Evolutionary conservation across 495 filamentous ascomycete genomes (phyloP), one percentile per base, ranked within the genome.

Genomic region (Aspergillus heteromorphus): DNA sequence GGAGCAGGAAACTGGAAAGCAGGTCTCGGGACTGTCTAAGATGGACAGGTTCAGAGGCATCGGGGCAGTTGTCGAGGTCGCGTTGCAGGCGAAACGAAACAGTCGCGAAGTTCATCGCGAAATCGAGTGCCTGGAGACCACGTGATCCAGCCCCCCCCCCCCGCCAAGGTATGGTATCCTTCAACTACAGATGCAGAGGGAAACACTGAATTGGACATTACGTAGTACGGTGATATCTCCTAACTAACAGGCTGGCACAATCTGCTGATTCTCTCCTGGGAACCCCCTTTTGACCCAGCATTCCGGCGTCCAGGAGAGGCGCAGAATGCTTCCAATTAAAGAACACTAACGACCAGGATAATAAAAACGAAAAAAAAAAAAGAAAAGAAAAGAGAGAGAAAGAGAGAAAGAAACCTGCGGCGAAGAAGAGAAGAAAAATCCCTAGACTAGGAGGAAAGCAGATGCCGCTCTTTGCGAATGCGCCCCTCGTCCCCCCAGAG

Each of bases 401-500:
- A n/a, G n/a, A n/a, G n/a, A n/a, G n/a, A n/a, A n/a, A n/a, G n/a
- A n/a, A n/a, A n/a, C n/a, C 11, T 9, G 14, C 4, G 42, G 25
- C 21, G 30, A 25, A 53, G 40, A 34, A 11, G 18, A n/a, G 18
- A n/a, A 27, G 21, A 41, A 27, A 27, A 52, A 49, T 19, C 30
- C 29, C 40, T 52, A 48, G 60, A 65, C 61, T 55, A 65, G 54
- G 4, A 16, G 19, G 57, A 61, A 64, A 62, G 52, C 55, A 49
- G 61, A 27, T 58, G 43, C 58, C 64, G 48, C 64, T 61, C 55
- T 63, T 63, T 60, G 53, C 58, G 57, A 63, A 66, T 67, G 67
- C 65, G 65, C 67, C 65, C 57, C 60, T 61, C 59, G 57, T 42
- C 58, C 49, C 38, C 49, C 45, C 59, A 64, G 36, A 40, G 34